Percentiles rank a stretch among this genome's conserved stretches.
Conservation (phyloP, 768 basidiomycete species). For the Amanita thiersii region DNA sequence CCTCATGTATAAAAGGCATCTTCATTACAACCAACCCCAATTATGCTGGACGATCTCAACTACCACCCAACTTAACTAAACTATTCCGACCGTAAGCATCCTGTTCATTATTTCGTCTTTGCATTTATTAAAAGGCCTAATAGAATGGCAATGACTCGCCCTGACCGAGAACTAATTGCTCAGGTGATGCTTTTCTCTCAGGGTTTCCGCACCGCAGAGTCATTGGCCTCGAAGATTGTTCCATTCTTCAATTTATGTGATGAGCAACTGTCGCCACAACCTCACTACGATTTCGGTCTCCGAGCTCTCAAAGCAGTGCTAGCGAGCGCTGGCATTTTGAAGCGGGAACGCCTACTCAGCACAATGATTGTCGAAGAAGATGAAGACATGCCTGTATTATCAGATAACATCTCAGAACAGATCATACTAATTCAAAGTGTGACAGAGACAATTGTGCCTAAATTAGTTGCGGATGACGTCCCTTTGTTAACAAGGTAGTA, state of each 20-base stretch:
- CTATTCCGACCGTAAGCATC: conserved; percentile 89
- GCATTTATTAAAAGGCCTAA: conserved; percentile 11
- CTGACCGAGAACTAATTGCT: conserved; percentile 96
- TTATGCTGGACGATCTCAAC: conserved; percentile 92
- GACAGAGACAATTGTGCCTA: conserved; percentile 96
- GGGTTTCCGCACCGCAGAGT: conserved; percentile 97
- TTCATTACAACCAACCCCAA: conserved; percentile 99
- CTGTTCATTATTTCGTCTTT: conserved; percentile 11
- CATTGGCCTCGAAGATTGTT: conserved; percentile 95
- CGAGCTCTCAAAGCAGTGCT: conserved; percentile 96
- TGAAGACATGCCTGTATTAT: conserved; percentile 42
- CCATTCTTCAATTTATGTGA: conserved; percentile 99
- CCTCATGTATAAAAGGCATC: conserved; percentile 47
- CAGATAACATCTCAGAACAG: conserved; percentile 78
- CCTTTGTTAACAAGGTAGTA: conserved; percentile 83
- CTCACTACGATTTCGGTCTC: conserved; percentile 98
- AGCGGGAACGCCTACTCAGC: conserved; percentile 74
- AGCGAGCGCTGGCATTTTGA: conserved; percentile 94
- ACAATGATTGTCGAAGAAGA: conserved; percentile 31
- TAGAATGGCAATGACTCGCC: conserved; percentile 98
- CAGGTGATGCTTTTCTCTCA: conserved; percentile 99
- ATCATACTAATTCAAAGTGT: conserved; percentile 98
- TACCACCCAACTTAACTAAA: conserved; percentile 85
- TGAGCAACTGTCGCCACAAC: conserved; percentile 93
- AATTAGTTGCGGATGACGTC: conserved; percentile 95